A percentile compares a stretch with the other conserved stretches of the same genome.
Conservation (phyloP, 805 yeast genomes). For the Cyberlindnera xishuangbannaensis region DNA sequence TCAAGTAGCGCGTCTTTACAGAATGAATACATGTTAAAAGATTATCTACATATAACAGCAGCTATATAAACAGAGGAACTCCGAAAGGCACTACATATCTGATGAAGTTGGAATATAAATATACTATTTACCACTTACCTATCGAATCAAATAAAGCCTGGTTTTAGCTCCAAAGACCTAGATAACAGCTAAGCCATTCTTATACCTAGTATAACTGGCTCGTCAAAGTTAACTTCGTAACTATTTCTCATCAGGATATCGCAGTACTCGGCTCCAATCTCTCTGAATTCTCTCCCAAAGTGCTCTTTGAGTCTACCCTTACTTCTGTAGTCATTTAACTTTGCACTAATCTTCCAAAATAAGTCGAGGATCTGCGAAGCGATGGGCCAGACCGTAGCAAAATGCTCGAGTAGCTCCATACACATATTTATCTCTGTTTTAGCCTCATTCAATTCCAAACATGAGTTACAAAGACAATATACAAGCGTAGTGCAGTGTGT, state of each 20-base stretch:
- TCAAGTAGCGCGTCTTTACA: too few relatives aligned
- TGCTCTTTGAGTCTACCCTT: neutral
- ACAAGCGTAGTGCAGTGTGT: constrained; percentile 42
- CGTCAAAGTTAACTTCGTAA: constrained; percentile 30
- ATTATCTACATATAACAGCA: too few relatives aligned
- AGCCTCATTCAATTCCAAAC: constrained; percentile 39
- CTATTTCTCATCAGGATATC: constrained; percentile 39
- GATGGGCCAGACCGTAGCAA: constrained; percentile 41
- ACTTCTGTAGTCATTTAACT: constrained; percentile 29
- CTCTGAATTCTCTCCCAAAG: constrained; percentile 30
- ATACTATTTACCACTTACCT: too few relatives aligned
- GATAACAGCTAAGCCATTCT: constrained; percentile 1
- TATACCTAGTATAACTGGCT: constrained; percentile 11
- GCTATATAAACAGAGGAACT: too few relatives aligned
- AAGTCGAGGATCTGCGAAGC: constrained; percentile 40
- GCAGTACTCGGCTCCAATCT: constrained; percentile 40
- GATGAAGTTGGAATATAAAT: too few relatives aligned
- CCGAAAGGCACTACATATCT: too few relatives aligned
- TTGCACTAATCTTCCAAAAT: constrained; percentile 34
- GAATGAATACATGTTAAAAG: too few relatives aligned
- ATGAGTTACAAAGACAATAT: constrained; percentile 41
- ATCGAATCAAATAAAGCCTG: too few relatives aligned
- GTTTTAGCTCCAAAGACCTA: too few relatives aligned
- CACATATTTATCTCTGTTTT: constrained; percentile 41
- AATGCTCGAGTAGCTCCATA: constrained; percentile 40